Conservation (phyloP, 2,329 filamentous ascomycete genomes). For the Leptographium radiaticola region DNA sequence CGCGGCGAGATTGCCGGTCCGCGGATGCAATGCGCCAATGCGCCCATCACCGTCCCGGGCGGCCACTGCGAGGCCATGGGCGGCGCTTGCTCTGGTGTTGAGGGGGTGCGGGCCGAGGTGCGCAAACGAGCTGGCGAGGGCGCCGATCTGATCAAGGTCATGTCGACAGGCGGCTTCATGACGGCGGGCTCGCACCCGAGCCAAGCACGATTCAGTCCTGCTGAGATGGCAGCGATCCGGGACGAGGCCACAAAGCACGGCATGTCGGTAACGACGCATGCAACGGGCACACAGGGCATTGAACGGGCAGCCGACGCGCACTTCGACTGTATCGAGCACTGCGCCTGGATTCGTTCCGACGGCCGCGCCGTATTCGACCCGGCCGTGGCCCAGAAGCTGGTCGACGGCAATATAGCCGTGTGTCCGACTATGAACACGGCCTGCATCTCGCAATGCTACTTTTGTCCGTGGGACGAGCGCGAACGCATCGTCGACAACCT, state of each 20-base stretch:
- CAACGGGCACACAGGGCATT: slow-evolving; percentile 9
- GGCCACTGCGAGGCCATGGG: slow-evolving; percentile 8
- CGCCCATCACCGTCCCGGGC: slow-evolving; percentile 8
- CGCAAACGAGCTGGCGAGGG: slow-evolving; percentile 8
- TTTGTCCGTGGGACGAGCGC: slow-evolving; percentile 9
- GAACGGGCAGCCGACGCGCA: slow-evolving; percentile 6
- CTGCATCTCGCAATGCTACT: slow-evolving; percentile 8
- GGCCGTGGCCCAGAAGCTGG: slow-evolving; percentile 5
- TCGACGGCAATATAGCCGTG: slow-evolving; percentile 7
- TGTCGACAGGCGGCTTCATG: slow-evolving; percentile 11
- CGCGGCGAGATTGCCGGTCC: slow-evolving; percentile 6
- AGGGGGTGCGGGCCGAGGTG: slow-evolving; percentile 8
- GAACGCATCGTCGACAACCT: slow-evolving; percentile 6
- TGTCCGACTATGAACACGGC: slow-evolving; percentile 12
- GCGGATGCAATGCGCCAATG: slow-evolving; percentile 9
- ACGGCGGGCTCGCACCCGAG: slow-evolving; percentile 8
- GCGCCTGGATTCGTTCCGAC: slow-evolving; percentile 7
- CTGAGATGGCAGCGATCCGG: slow-evolving; percentile 8
- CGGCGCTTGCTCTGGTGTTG: slow-evolving; percentile 5
- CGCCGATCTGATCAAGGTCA: slow-evolving; percentile 10
- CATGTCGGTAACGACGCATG: slow-evolving; percentile 8
- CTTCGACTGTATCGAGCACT: slow-evolving; percentile 11
- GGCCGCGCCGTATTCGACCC: slow-evolving; percentile 4
- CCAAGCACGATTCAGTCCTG: slow-evolving; percentile 5
- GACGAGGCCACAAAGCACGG: slow-evolving; percentile 7